Evolutionary conservation across 2,329 filamentous ascomycete species (phyloP), one percentile per base, ranked within the genome.

Genomic region (Talaromyces rugulosus): DNA sequence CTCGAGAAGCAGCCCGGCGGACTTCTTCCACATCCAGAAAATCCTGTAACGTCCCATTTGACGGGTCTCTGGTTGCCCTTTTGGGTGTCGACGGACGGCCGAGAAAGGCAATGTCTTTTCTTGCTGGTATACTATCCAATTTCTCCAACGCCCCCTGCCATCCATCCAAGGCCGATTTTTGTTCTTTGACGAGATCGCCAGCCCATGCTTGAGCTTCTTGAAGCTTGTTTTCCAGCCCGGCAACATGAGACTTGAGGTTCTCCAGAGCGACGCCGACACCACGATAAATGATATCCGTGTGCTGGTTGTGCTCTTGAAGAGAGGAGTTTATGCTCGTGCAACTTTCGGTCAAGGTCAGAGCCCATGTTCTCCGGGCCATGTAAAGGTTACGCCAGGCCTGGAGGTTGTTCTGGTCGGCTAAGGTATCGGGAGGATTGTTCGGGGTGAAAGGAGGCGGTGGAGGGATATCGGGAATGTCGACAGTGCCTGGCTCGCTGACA

Each of bases 371-470:
- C 63, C 95, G 88, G 62, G 88, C 84, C 74, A 88, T 89, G 80
- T 95, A 97, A 27, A 98, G 82, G 52, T 88, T 86, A 73, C 92
- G 90, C 94, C 95, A 99, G 85, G 92, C 89, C 70, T 88, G 83
- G 60, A 97, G 82, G 65, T 92, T 89, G 64, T 89, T 91, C 64
- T 91, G 88, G 70, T 93, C 87, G 51, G 88, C 83, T 67, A 96
- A 89, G 50, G 87, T 89, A 74, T 96, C 92, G n/a, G 95, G 95
- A 47, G 85, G 81, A 31, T 80, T 79, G 23, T 81, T 77, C 33
- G 91, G 87, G 62, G 82, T 81, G 65, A 88, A 85, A 51, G 85
- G 76, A 59, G 82, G 80, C 6, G 83, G 81, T 77, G 89, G 67
- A 58, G 83, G 80, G 56, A 82, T 78, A 57, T 74, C 70, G 70